phyloP scores from a whole-genome alignment of 352 stramenopile genomes.

The Phytophthora tentaculata region DNA sequence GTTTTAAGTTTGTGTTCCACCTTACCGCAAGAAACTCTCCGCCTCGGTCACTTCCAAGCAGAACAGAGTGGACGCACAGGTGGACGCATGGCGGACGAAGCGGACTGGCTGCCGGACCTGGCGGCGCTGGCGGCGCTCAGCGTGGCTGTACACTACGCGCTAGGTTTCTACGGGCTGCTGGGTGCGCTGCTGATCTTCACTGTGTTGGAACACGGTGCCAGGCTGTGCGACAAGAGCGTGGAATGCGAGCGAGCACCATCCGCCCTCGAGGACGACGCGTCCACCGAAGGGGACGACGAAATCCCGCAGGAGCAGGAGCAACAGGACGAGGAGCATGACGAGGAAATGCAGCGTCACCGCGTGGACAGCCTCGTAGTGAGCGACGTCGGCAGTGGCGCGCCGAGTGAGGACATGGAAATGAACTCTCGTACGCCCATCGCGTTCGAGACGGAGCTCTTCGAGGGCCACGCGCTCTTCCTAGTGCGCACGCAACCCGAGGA shows the following conservation, averaged over 20 bases:
- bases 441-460: constrained; percentile 91
- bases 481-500: constrained; percentile 74
- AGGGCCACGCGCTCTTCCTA: constrained; percentile 80
- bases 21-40: constrained; percentile 20
- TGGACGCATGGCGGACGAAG: constrained; percentile 38
- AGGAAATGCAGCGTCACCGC: constrained; percentile 10
- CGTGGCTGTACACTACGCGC: constrained; percentile 70
- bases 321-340: constrained; percentile 8
- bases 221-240: constrained; percentile 4
- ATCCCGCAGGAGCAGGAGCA: constrained; percentile 2
- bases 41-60: constrained; percentile 1
- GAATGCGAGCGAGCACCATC: constrained; percentile 21
- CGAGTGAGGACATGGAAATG: constrained; percentile 42
- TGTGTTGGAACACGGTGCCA: constrained; percentile 47
- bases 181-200: constrained; percentile 46
- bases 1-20: constrained; percentile 4
- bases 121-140: constrained; percentile 60
- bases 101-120: constrained; percentile 62
- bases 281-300: constrained; percentile 33
- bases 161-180: constrained; percentile 60
- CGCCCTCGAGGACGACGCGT: constrained; percentile 26
- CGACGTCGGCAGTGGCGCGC: constrained; percentile 39
- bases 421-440: constrained; percentile 65
- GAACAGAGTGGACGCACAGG: constrained; percentile 12
- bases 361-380: constrained; percentile 41